Base-by-base conservation (phyloP, 2,329 filamentous ascomycete species). In the Magnaporthiopsis rhizophila region DNA sequence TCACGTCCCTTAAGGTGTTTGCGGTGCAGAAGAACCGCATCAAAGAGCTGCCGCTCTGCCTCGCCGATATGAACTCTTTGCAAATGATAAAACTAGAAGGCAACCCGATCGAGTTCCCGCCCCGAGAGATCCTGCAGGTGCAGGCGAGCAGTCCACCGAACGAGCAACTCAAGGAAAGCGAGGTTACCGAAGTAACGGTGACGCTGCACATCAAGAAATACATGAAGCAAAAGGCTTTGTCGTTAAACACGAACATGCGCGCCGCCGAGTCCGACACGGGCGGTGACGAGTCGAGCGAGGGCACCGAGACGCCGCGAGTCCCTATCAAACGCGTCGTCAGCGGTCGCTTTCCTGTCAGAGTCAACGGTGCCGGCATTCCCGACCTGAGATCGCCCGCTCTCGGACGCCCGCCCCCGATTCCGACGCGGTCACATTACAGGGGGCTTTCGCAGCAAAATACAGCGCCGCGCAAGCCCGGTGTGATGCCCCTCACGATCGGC, bases 61-160 rank as follows among this genome's bases (percentile, higher is more conserved):
- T 98, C 28, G 92, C 91, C 64, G 92, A 97, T 68, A 96, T 97
- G 90, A 88, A 84, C 65, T 95, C 92, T 64, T 79, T 98, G 65
- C 91, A 94, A 73, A 90, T 96, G 68, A 81, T 98, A 65, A 97
- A 96, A 75, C 86, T 97, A 50, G 90, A 94, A 65, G 92, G 92
- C 59, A 97, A 97, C 70, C 91, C 91, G 11, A 84, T 97, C 65
- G 85, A 83, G 65, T 94, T 94, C 70, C 92, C 92, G 3, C 89
- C 91, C 21, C 86, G 83, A 69, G 87, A 89, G 68, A 81, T 89
- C 18, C 74, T 92, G 32, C 86, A 88, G 69, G 78, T 85, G 13
- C 82, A 83, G 70, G 79, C 81, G 24, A 77, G 77, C 57, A 86
- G 79, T 61, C 83, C 83, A 24, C 80, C 84, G 1, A 84, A 85